These are phyloP conservation scores for Orbilia blumenaviensis DNA, from an alignment of 2,329 filamentous ascomycete genomes.

Conservation along the genomic window DNA sequence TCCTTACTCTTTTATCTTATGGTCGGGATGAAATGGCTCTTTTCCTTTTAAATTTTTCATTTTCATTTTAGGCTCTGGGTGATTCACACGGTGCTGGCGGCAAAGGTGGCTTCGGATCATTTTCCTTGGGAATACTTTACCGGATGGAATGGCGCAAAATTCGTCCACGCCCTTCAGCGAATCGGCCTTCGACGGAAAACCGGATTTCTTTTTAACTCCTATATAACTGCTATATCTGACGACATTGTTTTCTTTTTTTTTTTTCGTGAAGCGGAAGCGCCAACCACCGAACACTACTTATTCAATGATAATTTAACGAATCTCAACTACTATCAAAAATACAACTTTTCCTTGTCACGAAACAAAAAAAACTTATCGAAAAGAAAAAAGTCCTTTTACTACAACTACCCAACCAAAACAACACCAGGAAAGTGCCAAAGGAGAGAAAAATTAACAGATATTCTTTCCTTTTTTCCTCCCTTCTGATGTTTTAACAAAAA, in stretches of 20 bases:
- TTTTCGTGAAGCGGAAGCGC: constrained; percentile 27
- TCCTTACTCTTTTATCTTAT: constrained; percentile 33
- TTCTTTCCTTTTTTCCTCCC: background rate
- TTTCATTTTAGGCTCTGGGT: constrained; percentile 51
- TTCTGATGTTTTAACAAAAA: constrained; percentile 43
- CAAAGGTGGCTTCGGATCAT: constrained; percentile 52
- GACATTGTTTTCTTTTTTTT: constrained; percentile 39
- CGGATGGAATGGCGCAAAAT: constrained; percentile 53
- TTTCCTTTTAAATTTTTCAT: constrained; percentile 28
- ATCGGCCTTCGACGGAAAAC: constrained; percentile 47
- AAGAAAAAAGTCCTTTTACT: constrained; percentile 41
- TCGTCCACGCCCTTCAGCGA: constrained; percentile 50
- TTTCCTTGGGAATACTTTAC: constrained; percentile 52
- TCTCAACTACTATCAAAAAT: constrained; percentile 16
- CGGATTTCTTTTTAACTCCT: constrained; percentile 30
- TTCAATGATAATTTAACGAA: constrained; percentile 50
- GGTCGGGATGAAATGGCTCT: constrained; percentile 16
- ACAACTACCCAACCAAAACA: constrained; percentile 15
- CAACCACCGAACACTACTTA: constrained; percentile 31
- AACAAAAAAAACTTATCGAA: constrained; percentile 21
- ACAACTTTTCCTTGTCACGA: constrained; percentile 4
- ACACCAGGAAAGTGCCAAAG: constrained; percentile 38
- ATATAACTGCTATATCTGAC: constrained; percentile 33
- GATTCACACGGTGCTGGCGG: constrained; percentile 51
- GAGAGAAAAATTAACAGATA: constrained; percentile 26